phyloP scores from a whole-genome alignment of 768 basidiomycete genomes.

The Rhizopogon roseolus region DNA sequence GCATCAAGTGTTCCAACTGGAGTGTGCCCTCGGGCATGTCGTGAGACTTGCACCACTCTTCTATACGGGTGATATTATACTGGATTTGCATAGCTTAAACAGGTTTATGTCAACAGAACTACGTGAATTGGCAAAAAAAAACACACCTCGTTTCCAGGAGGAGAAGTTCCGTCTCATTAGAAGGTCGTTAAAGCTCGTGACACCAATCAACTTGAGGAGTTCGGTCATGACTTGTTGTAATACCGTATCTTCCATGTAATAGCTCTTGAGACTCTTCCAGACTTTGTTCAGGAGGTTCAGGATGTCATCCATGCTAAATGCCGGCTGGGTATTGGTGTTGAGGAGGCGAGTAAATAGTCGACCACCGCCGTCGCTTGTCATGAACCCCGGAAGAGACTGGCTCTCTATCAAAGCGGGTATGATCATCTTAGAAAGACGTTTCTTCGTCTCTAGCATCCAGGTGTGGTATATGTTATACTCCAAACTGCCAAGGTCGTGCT shows the following conservation, averaged over 20 bases:
- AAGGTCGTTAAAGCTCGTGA: constrained; percentile 96
- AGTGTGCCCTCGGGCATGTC: constrained; percentile 99
- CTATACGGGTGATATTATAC: constrained; percentile 96
- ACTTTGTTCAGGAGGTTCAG: constrained; percentile 95
- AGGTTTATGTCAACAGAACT: not conserved
- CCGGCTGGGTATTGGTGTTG: constrained; percentile 79
- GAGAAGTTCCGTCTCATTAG: constrained; percentile 99
- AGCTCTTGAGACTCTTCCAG: constrained; percentile 97
- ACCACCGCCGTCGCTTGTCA: constrained; percentile 89
- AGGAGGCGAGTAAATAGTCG: constrained; percentile 92
- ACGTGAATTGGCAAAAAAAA: not conserved
- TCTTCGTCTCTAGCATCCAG: constrained; percentile 99
- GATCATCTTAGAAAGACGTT: constrained; percentile 93
- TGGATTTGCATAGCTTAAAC: constrained; percentile 97
- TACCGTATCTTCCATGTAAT: constrained; percentile 96
- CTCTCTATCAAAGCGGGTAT: constrained; percentile 98
- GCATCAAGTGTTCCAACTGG: constrained; percentile 98
- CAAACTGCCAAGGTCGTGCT: constrained; percentile 95
- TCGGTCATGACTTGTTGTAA: constrained; percentile 95
- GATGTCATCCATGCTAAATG: constrained; percentile 98
- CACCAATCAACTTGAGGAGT: constrained; percentile 91
- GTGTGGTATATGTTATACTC: constrained; percentile 99
- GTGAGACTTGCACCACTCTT: constrained; percentile 99
- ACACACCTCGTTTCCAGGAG: constrained; percentile 96
- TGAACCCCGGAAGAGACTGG: constrained; percentile 96